phyloP scores from a whole-genome alignment of 2,329 filamentous ascomycete species.

The Trichophyton schoenleinii region DNA sequence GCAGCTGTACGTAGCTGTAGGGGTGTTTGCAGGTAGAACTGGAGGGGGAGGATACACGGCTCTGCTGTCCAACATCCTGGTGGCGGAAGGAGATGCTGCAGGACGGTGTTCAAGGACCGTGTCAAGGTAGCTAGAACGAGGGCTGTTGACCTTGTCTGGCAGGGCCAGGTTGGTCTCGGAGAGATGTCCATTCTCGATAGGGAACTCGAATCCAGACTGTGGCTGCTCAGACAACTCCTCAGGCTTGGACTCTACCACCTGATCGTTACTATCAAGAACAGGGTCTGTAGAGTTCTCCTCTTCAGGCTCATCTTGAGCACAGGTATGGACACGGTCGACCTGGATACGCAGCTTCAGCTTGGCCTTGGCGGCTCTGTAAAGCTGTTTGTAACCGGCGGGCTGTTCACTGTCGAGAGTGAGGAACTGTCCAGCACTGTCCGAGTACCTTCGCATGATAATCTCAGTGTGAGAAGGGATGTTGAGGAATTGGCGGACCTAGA shows the following conservation, averaged over 20 bases:
- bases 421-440: conserved; percentile 75
- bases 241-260: not conserved
- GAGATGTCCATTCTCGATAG: not conserved
- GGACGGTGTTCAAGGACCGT: conserved; percentile 22
- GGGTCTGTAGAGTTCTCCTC: too few species aligned
- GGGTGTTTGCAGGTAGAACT: conserved; percentile 16
- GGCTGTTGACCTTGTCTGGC: conserved; percentile 16
- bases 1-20: conserved; percentile 4
- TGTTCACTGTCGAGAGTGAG: conserved; percentile 68
- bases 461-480: conserved; percentile 49
- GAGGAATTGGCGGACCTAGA: conserved; percentile 58
- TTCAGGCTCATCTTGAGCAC: too few species aligned
- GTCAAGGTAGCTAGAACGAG: conserved; percentile 28
- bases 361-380: conserved; percentile 91
- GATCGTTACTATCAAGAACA: too few species aligned
- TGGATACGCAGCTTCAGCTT: conserved; percentile 93
- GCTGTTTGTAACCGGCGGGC: conserved; percentile 80
- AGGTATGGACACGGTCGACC: conserved; percentile 39
- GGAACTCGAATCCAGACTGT: not conserved
- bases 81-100: not conserved
- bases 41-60: not conserved
- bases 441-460: conserved; percentile 78
- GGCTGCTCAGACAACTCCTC: not conserved
- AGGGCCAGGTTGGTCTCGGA: conserved; percentile 9
- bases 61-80: too few species aligned